Conservation (phyloP, 768 basidiomycete genomes). For the Omphalotus guepiniiformis region DNA sequence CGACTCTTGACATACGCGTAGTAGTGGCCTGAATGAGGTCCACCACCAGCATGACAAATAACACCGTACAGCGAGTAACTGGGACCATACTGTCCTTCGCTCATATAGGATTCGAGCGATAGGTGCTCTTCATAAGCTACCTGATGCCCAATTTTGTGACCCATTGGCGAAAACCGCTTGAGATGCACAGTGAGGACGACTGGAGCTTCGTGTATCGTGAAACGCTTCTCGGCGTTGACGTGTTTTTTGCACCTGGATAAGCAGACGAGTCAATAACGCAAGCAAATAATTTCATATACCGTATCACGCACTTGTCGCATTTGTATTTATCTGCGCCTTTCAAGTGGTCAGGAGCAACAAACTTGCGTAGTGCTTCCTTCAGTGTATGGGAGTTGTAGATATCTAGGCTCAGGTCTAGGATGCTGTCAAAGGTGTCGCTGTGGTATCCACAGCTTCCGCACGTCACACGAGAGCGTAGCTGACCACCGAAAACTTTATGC, state of each 20-base stretch:
- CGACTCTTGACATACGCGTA: constrained; percentile 76
- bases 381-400: constrained; percentile 61
- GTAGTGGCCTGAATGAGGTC: constrained; percentile 96
- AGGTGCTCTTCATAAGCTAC: constrained; percentile 79
- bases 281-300: background rate
- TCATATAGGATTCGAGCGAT: constrained; percentile 76
- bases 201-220: constrained; percentile 86
- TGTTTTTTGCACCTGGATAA: constrained; percentile 79
- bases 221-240: constrained; percentile 86
- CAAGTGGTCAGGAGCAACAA: constrained; percentile 76
- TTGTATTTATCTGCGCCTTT: constrained; percentile 95
- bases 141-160: constrained; percentile 76
- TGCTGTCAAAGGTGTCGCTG: constrained; percentile 95
- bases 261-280: background rate
- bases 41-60: constrained; percentile 88
- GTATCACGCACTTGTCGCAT: constrained; percentile 91
- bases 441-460: constrained; percentile 79
- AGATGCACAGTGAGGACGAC: constrained; percentile 87
- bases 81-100: constrained; percentile 70
- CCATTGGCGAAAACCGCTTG: constrained; percentile 90
- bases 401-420: constrained; percentile 92
- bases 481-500: constrained; percentile 91
- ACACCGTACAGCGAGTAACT: constrained; percentile 87
- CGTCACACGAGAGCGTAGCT: constrained; percentile 84
- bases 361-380: constrained; percentile 72